These are phyloP conservation scores for Boletus bicolor DNA, from an alignment of 768 basidiomycete species.

Conservation along the genomic window DNA sequence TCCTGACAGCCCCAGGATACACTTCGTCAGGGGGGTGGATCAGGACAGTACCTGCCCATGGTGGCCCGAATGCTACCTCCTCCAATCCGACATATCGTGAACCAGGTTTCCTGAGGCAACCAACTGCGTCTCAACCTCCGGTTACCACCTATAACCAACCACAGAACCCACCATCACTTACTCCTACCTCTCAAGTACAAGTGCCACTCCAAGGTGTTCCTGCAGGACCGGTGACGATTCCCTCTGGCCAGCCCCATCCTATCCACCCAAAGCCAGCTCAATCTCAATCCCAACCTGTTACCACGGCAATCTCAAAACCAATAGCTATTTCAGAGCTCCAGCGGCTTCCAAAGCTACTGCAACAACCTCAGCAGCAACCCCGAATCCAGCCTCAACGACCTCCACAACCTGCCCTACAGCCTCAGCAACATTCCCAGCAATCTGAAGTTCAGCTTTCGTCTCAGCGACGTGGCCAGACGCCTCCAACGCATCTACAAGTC, in stretches of 20 bases:
- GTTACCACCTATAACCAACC: slow-evolving; percentile 1
- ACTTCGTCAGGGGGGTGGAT: slow-evolving; percentile 3
- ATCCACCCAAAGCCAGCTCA: not conserved
- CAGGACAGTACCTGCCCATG: not conserved
- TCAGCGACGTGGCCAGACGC: slow-evolving; percentile 3
- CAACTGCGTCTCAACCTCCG: not conserved
- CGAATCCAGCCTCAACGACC: not conserved
- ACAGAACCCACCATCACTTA: not conserved
- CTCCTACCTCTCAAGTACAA: slow-evolving; percentile 2
- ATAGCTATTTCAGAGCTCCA: not conserved
- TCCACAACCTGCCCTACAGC: not conserved
- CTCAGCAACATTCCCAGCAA: slow-evolving; percentile 1
- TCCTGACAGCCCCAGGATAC: not conserved
- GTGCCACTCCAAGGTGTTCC: slow-evolving; percentile 1
- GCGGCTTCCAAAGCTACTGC: not conserved
- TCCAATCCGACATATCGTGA: not conserved
- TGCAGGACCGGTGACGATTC: not conserved
- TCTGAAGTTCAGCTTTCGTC: not conserved
- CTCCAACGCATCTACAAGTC: not conserved
- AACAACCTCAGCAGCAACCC: not conserved
- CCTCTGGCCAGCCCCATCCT: not conserved
- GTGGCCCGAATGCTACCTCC: not conserved
- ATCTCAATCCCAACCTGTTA: not conserved
- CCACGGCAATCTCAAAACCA: not conserved
- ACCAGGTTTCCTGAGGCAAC: not conserved